These are phyloP conservation scores for Macrolepiota albuminosa DNA, from an alignment of 768 basidiomycete species.

Conservation along the genomic window DNA sequence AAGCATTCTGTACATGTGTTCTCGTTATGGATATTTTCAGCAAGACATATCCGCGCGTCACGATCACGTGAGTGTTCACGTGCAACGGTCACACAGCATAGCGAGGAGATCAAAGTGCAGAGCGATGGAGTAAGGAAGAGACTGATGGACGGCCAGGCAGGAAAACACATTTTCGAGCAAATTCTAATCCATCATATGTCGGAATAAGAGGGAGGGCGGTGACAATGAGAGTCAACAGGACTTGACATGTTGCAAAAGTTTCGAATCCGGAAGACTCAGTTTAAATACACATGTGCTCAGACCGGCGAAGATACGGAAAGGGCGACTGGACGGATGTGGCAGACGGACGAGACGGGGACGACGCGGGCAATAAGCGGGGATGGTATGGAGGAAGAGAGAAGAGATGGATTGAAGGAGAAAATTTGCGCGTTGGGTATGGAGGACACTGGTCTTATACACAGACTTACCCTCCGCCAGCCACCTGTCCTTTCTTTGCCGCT, in stretches of 20 bases:
- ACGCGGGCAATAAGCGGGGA: neutral
- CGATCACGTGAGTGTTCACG: conserved; percentile 23
- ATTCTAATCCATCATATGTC: neutral
- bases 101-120: conserved; percentile 13
- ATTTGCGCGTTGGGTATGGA: conserved; percentile 11
- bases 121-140: conserved; percentile 11
- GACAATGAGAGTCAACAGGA: conserved; percentile 3
- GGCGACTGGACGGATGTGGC: conserved; percentile 1
- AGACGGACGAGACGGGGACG: neutral
- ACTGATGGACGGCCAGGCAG: conserved; percentile 10
- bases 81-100: conserved; percentile 18
- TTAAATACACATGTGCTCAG: conserved; percentile 10
- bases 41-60: conserved; percentile 10
- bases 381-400: conserved; percentile 17
- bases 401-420: conserved; percentile 4
- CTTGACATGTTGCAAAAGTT: conserved; percentile 2
- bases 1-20: neutral
- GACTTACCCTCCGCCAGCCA: conserved; percentile 56
- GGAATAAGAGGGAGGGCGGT: neutral
- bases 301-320: conserved; percentile 12
- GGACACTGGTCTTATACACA: conserved; percentile 24
- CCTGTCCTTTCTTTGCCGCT: conserved; percentile 58
- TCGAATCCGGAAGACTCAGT: conserved; percentile 10
- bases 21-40: neutral
- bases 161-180: neutral